A percentile compares a stretch with the other conserved stretches of the same genome.
These are phyloP conservation scores for Orbilia blumenaviensis DNA, from an alignment of 2,329 filamentous ascomycete genomes.

Conservation along the genomic window DNA sequence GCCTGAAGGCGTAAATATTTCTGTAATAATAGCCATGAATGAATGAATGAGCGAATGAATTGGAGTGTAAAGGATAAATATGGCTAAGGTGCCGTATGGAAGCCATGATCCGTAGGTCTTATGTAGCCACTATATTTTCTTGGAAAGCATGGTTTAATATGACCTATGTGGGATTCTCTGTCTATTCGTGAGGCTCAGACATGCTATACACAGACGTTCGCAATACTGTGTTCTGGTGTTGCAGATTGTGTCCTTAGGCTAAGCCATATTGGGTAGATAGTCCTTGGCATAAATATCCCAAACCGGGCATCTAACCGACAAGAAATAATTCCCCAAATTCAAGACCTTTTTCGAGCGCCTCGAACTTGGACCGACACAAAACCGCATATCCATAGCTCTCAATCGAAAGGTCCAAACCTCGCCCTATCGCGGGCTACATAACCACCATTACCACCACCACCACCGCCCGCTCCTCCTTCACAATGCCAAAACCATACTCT, in stretches of 20 bases:
- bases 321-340: constrained; percentile 1
- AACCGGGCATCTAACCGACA: constrained; percentile 5
- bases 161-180: no score
- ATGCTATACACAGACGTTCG: no score
- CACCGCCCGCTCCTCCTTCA: not conserved
- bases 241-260: not conserved
- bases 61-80: no score
- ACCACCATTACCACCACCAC: no score
- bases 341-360: not conserved
- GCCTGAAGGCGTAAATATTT: not conserved
- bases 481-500: constrained; percentile 50
- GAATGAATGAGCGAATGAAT: no score
- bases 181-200: no score
- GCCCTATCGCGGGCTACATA: no score
- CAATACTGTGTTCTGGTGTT: not conserved
- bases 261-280: not conserved
- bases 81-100: no score
- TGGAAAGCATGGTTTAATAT: no score
- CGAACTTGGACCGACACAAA: no score
- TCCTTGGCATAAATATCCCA: not conserved
- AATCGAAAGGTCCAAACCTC: not conserved
- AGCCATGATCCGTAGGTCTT: no score
- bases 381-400: not conserved
- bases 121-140: no score
- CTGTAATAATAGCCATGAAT: not conserved